These are phyloP conservation scores for Phytopythium aichiense DNA, from an alignment of 352 stramenopile genomes.

Conservation along the genomic window DNA sequence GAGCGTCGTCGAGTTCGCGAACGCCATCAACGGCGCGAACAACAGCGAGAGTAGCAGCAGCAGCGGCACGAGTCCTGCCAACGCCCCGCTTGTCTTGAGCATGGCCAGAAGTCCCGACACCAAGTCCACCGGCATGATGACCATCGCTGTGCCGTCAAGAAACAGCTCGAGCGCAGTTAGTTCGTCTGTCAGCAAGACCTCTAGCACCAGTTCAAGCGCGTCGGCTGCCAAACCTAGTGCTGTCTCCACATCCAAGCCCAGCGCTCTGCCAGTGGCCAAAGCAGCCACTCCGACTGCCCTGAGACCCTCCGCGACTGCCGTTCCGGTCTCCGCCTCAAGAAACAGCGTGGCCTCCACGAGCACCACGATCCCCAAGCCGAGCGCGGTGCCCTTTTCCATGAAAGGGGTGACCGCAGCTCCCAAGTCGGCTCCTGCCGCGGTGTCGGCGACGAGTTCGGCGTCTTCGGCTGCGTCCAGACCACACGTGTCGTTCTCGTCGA, in stretches of 20 bases:
- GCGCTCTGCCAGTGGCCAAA: background rate
- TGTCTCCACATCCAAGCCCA: background rate
- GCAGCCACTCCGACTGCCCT: background rate
- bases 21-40: slow-evolving; percentile 3
- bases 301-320: background rate
- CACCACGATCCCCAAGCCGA: background rate
- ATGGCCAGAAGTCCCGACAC: background rate
- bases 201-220: background rate
- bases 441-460: background rate
- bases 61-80: background rate
- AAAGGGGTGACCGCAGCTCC: background rate
- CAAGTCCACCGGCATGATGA: background rate
- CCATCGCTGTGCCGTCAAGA: background rate
- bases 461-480: background rate
- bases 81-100: background rate
- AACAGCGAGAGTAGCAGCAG: background rate
- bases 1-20: slow-evolving; percentile 41
- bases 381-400: background rate
- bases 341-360: background rate
- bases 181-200: background rate
- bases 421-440: background rate
- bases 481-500: background rate
- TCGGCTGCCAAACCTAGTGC: background rate
- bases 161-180: background rate
- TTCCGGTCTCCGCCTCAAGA: background rate